Evolutionary conservation across 176 grass and related monocot genomes (phyloP).

Genomic region (Triticum dicoccoides): DNA sequence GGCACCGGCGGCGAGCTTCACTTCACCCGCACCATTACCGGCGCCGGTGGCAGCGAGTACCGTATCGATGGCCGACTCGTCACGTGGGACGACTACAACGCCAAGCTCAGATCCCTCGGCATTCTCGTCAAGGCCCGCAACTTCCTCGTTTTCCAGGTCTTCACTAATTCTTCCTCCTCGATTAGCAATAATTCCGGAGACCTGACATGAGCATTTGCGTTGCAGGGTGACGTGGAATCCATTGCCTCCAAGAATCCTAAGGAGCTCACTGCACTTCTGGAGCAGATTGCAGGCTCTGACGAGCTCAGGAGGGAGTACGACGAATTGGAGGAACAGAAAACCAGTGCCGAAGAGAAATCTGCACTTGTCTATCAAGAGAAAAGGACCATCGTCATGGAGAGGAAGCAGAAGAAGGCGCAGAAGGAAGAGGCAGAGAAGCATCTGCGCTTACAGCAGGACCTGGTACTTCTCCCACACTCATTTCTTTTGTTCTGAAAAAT

Average conservation of each 20-base stretch:
- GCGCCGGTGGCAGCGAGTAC: constrained; percentile 72
- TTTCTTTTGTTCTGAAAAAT: neutral
- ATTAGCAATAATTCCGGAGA: neutral
- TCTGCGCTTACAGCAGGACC: constrained; percentile 68
- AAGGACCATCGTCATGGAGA: constrained; percentile 82
- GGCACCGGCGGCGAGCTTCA: constrained; percentile 48
- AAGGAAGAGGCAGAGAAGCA: constrained; percentile 98
- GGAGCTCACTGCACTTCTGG: constrained; percentile 82
- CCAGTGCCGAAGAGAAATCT: constrained; percentile 72
- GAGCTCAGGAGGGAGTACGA: constrained; percentile 92
- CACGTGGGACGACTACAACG: constrained; percentile 85
- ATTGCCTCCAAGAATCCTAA: constrained; percentile 98
- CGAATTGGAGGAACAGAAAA: constrained; percentile 64
- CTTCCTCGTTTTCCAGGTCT: constrained; percentile 96
- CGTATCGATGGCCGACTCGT: constrained; percentile 58
- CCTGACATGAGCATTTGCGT: constrained; percentile 18
- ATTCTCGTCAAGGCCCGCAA: constrained; percentile 97
- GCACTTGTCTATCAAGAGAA: constrained; percentile 98
- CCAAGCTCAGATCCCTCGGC: constrained; percentile 87
- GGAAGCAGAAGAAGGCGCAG: constrained; percentile 97
- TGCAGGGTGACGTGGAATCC: constrained; percentile 92
- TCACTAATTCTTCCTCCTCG: neutral
- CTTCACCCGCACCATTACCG: constrained; percentile 77
- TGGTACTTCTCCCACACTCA: constrained; percentile 37
- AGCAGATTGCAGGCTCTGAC: constrained; percentile 95